Conservation (phyloP, 805 yeast species). For the Tanozyma kutaoensis region DNA sequence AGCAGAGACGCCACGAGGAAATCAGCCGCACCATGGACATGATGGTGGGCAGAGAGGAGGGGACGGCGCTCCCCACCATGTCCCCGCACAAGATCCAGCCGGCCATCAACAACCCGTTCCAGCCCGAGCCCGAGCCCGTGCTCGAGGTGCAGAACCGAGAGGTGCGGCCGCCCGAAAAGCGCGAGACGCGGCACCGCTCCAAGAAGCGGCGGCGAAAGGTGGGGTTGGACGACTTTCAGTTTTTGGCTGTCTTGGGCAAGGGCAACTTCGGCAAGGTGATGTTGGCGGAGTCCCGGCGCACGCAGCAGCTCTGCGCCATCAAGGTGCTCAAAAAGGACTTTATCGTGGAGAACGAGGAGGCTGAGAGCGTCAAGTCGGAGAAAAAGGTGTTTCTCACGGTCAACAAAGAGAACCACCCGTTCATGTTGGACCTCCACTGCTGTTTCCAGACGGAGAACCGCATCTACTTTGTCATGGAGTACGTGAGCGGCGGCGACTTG, state of each 20-base stretch:
- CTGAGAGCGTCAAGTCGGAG: constrained; percentile 88
- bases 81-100: no score
- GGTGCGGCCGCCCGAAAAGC: constrained; percentile 1
- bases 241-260: constrained; percentile 90
- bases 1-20: no score
- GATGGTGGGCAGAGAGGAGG: no score
- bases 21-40: no score
- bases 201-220: constrained; percentile 49
- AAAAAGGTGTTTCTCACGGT: constrained; percentile 82
- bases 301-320: constrained; percentile 78
- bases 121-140: no score
- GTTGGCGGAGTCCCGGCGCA: constrained; percentile 86
- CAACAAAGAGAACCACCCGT: constrained; percentile 84
- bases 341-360: constrained; percentile 90
- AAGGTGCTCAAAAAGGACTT: constrained; percentile 94
- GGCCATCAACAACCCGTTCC: no score
- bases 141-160: constrained; percentile 1
- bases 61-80: no score
- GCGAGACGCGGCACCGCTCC: constrained; percentile 10
- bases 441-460: constrained; percentile 98
- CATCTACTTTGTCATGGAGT: constrained; percentile 97
- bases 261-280: constrained; percentile 98
- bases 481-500: constrained; percentile 93
- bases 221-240: constrained; percentile 90
- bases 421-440: constrained; percentile 78